Evolutionary conservation across 805 yeast genomes (phyloP).

Genomic region (Pichia occidentalis): DNA sequence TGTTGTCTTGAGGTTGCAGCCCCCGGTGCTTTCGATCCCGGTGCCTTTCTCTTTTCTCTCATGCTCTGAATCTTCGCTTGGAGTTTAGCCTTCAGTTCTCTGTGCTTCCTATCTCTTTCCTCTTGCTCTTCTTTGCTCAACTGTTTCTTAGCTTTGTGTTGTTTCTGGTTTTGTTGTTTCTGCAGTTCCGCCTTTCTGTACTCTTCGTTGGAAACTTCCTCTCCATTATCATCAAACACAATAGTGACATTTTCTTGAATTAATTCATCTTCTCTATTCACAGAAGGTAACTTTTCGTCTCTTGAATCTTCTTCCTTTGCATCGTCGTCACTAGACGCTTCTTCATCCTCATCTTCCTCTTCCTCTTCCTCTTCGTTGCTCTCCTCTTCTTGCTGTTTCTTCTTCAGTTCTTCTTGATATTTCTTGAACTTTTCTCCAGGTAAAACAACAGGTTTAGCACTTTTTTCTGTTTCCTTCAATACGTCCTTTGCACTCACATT

Average conservation of each 20-base stretch:
- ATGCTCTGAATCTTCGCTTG: slow-evolving; percentile 63
- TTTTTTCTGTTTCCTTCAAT: slow-evolving; percentile 45
- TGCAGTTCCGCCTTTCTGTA: slow-evolving; percentile 9
- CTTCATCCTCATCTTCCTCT: slow-evolving; percentile 16
- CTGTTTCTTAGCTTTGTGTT: slow-evolving; percentile 20
- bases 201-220: slow-evolving; percentile 31
- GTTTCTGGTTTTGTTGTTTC: slow-evolving; percentile 10
- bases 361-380: slow-evolving; percentile 26
- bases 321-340: slow-evolving; percentile 2
- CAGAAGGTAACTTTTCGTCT: too few relatives aligned
- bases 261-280: slow-evolving; percentile 12
- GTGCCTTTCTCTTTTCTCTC: slow-evolving; percentile 83
- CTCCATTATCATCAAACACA: slow-evolving; percentile 70
- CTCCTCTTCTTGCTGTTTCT: slow-evolving; percentile 20
- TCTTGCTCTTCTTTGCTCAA: slow-evolving; percentile 43
- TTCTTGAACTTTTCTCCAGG: slow-evolving; percentile 22
- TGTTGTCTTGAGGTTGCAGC: slow-evolving; percentile 84
- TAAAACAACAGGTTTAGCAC: slow-evolving; percentile 44
- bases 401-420: slow-evolving; percentile 1
- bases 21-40: slow-evolving; percentile 73
- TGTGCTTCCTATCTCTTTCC: slow-evolving; percentile 48
- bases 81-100: slow-evolving; percentile 69
- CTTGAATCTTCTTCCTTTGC: slow-evolving; percentile 17
- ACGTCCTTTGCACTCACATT: slow-evolving; percentile 54
- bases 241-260: slow-evolving; percentile 25